phyloP scores from a whole-genome alignment of 176 grass and related monocot genomes.

The Pontederia crassipes region DNA sequence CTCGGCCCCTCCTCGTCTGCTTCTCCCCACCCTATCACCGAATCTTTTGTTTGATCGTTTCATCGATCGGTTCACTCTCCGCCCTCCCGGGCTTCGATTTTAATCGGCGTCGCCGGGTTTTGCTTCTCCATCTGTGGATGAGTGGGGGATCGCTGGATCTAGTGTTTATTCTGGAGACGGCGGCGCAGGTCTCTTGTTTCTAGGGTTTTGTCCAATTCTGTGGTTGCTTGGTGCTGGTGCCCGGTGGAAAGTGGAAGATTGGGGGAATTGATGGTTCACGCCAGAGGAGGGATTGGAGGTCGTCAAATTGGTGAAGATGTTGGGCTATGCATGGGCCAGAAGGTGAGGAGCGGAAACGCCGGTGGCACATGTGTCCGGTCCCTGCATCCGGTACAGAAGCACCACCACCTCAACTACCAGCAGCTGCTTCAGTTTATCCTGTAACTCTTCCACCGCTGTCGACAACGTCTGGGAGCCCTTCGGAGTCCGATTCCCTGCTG shows the following conservation, averaged over 20 bases:
- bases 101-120: conserved; percentile 7
- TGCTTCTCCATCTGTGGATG: conserved; percentile 27
- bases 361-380: conserved; percentile 69
- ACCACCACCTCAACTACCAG: conserved; percentile 25
- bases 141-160: conserved; percentile 32
- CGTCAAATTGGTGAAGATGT: conserved; percentile 44
- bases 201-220: not conserved
- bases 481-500: conserved; percentile 26
- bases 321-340: conserved; percentile 72
- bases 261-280: conserved; percentile 50
- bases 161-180: conserved; percentile 18
- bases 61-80: conserved; percentile 13
- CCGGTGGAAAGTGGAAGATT: conserved; percentile 4
- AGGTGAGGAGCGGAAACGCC: conserved; percentile 41
- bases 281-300: conserved; percentile 39
- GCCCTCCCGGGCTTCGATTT: too few species aligned
- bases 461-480: conserved; percentile 11
- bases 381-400: conserved; percentile 41
- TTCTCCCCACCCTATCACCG: not conserved
- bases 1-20: conserved; percentile 16
- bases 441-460: conserved; percentile 25
- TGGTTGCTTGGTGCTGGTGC: conserved; percentile 11
- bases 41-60: conserved; percentile 5
- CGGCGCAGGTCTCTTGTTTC: not conserved
- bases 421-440: conserved; percentile 2